A percentile compares a stretch with the other conserved stretches of the same genome.
phyloP scores from a whole-genome alignment of 1,284 basidiomycete species.

The Cutaneotrichosporon dermatis region DNA sequence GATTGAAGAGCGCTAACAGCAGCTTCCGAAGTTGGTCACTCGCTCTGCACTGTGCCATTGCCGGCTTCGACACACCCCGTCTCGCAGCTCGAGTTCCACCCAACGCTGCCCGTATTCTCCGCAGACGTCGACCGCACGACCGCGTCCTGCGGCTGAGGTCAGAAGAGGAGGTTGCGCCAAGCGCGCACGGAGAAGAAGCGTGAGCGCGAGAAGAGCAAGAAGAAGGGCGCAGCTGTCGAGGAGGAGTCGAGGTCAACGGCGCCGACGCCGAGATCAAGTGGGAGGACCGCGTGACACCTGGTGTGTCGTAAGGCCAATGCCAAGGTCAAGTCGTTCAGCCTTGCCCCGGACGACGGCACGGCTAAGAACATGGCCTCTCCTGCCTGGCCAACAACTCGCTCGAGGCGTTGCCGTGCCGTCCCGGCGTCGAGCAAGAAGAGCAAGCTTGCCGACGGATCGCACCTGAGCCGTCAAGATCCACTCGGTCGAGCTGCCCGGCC shows the following conservation, averaged over 20 bases:
- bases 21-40: constrained; percentile 74
- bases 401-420: constrained; percentile 79
- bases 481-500: constrained; percentile 84
- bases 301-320: constrained; percentile 50
- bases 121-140: constrained; percentile 87
- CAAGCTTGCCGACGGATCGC: constrained; percentile 54
- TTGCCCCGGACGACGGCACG: constrained; percentile 43
- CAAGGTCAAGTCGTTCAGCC: constrained; percentile 51
- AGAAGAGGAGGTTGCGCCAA: constrained; percentile 85
- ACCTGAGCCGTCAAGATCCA: constrained; percentile 69
- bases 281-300: constrained; percentile 50
- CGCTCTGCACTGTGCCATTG: constrained; percentile 70
- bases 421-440: constrained; percentile 56
- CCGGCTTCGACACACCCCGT: constrained; percentile 68
- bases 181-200: constrained; percentile 69
- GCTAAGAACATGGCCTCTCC: constrained; percentile 53
- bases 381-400: constrained; percentile 81
- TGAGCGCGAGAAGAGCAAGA: constrained; percentile 63
- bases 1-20: constrained; percentile 3
- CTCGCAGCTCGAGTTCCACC: constrained; percentile 76
- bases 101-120: constrained; percentile 58
- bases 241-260: constrained; percentile 47
- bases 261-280: constrained; percentile 37
- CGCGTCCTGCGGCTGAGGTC: constrained; percentile 85
- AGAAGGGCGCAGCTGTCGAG: constrained; percentile 45